phyloP scores from a whole-genome alignment of 345 rosid species.

The Populus alba region DNA sequence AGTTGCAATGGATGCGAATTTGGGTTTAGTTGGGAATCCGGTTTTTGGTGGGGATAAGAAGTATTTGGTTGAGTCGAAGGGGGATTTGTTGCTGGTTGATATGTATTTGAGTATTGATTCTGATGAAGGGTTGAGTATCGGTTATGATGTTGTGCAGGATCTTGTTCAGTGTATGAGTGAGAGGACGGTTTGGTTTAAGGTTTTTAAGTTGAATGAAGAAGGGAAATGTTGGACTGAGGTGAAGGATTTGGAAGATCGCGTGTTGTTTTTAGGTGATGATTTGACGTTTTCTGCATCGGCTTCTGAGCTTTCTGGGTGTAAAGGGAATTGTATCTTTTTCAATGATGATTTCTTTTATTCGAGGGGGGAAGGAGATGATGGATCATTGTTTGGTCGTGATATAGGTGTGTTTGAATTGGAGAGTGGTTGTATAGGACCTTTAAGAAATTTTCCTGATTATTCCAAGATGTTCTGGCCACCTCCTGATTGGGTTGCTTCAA shows the following conservation, averaged over 20 bases:
- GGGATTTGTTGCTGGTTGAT: slow-evolving; percentile 73
- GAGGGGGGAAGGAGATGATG: slow-evolving; percentile 28
- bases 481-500: slow-evolving; percentile 58
- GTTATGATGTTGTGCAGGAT: slow-evolving; percentile 34
- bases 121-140: slow-evolving; percentile 28
- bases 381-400: slow-evolving; percentile 31
- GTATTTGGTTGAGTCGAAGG: slow-evolving; percentile 73
- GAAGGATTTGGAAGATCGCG: slow-evolving; percentile 44
- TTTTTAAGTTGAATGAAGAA: slow-evolving; percentile 48
- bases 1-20: slow-evolving; percentile 40
- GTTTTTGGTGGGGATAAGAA: slow-evolving; percentile 88
- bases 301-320: slow-evolving; percentile 42
- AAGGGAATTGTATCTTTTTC: slow-evolving; percentile 63
- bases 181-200: slow-evolving; percentile 73
- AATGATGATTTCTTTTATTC: slow-evolving; percentile 47
- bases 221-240: slow-evolving; percentile 55
- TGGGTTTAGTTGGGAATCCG: slow-evolving; percentile 40
- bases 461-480: slow-evolving; percentile 87
- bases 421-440: slow-evolving; percentile 46
- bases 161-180: slow-evolving; percentile 47
- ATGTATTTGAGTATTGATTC: slow-evolving; percentile 70
- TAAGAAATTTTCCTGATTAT: slow-evolving; percentile 44
- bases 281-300: slow-evolving; percentile 61
- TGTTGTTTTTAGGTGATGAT: slow-evolving; percentile 90
- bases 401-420: slow-evolving; percentile 68